Conservation (phyloP, 2,329 filamentous ascomycete species). For the Pezicula carpinea region DNA sequence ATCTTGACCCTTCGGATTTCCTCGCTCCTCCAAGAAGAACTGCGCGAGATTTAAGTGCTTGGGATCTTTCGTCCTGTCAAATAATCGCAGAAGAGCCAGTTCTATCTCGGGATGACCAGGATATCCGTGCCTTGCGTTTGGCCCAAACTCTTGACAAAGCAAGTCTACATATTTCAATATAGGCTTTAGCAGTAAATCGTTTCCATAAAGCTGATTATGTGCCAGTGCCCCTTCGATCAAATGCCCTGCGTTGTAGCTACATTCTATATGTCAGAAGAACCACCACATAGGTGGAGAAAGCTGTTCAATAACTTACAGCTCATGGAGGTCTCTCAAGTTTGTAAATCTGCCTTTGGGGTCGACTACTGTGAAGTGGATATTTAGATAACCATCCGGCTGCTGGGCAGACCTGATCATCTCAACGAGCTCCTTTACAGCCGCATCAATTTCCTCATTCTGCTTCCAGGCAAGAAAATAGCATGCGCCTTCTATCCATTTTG, state of each 20-base stretch:
- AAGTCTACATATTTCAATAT: constrained; percentile 51
- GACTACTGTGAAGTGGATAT: constrained; percentile 58
- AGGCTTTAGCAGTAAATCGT: constrained; percentile 45
- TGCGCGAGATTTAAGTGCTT: constrained; percentile 42
- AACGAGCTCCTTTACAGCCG: constrained; percentile 50
- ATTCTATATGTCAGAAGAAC: not conserved
- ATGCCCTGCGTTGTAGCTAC: constrained; percentile 55
- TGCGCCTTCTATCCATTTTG: constrained; percentile 59
- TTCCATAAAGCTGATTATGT: constrained; percentile 47
- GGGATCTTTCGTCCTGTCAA: constrained; percentile 33
- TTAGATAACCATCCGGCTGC: constrained; percentile 56
- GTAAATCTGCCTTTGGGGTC: constrained; percentile 50
- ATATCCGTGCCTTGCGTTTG: constrained; percentile 47
- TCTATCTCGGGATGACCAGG: constrained; percentile 56
- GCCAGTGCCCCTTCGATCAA: constrained; percentile 57
- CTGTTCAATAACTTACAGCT: constrained; percentile 39
- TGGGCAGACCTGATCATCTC: constrained; percentile 53
- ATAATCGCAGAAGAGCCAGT: constrained; percentile 42
- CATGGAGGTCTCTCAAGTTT: constrained; percentile 58
- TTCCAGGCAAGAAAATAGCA: constrained; percentile 47
- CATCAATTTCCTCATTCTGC: constrained; percentile 41
- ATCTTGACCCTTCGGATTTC: constrained; percentile 44
- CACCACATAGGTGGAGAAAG: constrained; percentile 2
- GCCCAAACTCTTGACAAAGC: constrained; percentile 47
- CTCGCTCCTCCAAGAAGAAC: constrained; percentile 55